Evolutionary conservation across 2,329 filamentous ascomycete species (phyloP), one percentile per base, ranked within the genome.

Genomic region (Clathrospora elynae): DNA sequence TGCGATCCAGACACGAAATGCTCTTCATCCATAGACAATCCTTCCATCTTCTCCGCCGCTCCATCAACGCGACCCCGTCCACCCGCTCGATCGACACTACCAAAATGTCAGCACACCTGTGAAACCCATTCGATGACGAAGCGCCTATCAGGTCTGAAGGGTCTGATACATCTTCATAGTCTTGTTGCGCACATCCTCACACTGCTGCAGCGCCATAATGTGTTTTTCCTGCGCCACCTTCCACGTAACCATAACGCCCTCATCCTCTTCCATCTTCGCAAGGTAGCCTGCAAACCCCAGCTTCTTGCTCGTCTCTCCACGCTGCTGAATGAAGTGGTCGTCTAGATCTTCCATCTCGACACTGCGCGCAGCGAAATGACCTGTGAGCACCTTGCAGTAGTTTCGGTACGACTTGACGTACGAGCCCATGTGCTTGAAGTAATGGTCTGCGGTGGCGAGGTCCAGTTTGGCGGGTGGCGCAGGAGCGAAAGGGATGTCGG

Each of bases 161-260:
- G 45, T 44, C 48, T 57, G 53, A 37, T 56, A 57, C 57, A 61
- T 26, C 56, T 62, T 66, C 32, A 61, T 56, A 5, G 60, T 52
- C 47, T 63, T 63, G 31, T 62, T 61, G 6, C 62, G 51, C n/a
- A 64, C 53, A 33, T 64, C 61, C 40, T 63, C 59, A 38, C 65
- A 69, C 47, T 60, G 54, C 36, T 57, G 51, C 42, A 89, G 71
- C 7, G 78, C 77, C 42, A 74, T 66, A 43, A 80, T 77, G 59
- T 90, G 86, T 46, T 76, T 76, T 29, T 81, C 78, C 47, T 79
- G 81, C 6, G 81, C 81, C 6, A 77, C 66, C 19, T 71, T 70
- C 84, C 86, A 89, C 42, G 78, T 76, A 57, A 75, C 75, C 42
- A 83, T 74, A 4, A 88, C 80, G 33, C 75, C 73, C 51, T 82